Evolutionary conservation across 805 yeast genomes (phyloP), one percentile per base, ranked within the genome.

Genomic region (Candida pini): DNA sequence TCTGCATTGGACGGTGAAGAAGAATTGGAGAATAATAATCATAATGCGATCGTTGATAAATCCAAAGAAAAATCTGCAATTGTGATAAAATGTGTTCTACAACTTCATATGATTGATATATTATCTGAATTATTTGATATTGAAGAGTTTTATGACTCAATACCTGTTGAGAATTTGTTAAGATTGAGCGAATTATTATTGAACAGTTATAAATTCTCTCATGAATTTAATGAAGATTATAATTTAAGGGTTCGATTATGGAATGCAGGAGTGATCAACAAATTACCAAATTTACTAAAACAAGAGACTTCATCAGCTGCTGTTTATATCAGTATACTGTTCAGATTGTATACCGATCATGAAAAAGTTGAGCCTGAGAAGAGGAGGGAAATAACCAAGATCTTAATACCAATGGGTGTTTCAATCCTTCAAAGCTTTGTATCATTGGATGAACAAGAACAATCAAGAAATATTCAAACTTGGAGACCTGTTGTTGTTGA

Each of bases 401-500:
- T 71, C 18, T 63, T 77, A 42, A 66, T 82, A 25, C 84, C 87
- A 18, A 67, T 88, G 51, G 83, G 95, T 49, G 75, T 72, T 7
- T 68, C 74, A 5, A 81, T 90, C 20, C 71, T 88, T 18, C 72
- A 72, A 36, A 76, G 89, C 41, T 89, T 77, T 56, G 71, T 78
- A 21, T 68, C 71, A 2, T 68, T 89, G 46, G 90, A 84, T 45
- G 95, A 83, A 43, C 66, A 76, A 5, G 90, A 84, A 57, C 87
- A 81, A 49, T 77, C 74, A 33, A 74, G 95, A 51, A 85, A 85
- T 56, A 77, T 90, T 28, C 68, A 74, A 13, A 80, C 94, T 4
- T 82, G 97, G 94, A 71, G 83, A 49, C 97, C 97, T 0, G 97
- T 92, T 14, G 87, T 90, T 26, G 81, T 85, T 22, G 95, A 84